phyloP scores from a whole-genome alignment of 805 yeast species.

The Dipodascus albidus region DNA sequence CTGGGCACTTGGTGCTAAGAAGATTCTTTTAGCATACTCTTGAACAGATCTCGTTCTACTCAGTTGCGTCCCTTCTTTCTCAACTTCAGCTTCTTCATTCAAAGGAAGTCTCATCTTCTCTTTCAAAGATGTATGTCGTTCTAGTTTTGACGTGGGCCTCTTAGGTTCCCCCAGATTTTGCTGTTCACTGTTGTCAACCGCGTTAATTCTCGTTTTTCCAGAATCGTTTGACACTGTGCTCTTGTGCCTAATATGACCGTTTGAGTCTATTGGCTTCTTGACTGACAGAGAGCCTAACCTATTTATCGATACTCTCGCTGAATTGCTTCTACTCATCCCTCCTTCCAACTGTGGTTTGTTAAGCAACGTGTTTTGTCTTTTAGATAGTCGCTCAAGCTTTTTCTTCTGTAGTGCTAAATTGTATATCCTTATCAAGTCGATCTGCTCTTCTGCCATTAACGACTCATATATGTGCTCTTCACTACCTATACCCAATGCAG shows the following conservation, averaged over 20 bases:
- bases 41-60: not conserved
- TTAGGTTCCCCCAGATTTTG: too few relatives aligned
- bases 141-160: too few relatives aligned
- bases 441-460: not conserved
- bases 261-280: too few relatives aligned
- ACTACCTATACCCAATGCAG: not conserved
- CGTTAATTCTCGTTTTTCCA: too few relatives aligned
- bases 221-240: too few relatives aligned
- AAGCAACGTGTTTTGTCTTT: not conserved
- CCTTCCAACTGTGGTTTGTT: not conserved
- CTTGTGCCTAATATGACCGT: too few relatives aligned
- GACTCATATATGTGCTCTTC: not conserved
- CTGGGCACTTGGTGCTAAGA: not conserved
- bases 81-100: not conserved
- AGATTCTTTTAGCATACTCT: not conserved
- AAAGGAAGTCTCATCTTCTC: too few relatives aligned
- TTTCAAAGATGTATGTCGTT: not conserved
- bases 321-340: not conserved
- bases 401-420: not conserved
- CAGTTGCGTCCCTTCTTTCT: not conserved
- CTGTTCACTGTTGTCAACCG: not conserved
- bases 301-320: not conserved
- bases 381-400: not conserved
- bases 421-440: not conserved
- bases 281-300: not conserved